Evolutionary conservation across 305 asterid genomes (phyloP).

Genomic region (Coffea humblotiana): DNA sequence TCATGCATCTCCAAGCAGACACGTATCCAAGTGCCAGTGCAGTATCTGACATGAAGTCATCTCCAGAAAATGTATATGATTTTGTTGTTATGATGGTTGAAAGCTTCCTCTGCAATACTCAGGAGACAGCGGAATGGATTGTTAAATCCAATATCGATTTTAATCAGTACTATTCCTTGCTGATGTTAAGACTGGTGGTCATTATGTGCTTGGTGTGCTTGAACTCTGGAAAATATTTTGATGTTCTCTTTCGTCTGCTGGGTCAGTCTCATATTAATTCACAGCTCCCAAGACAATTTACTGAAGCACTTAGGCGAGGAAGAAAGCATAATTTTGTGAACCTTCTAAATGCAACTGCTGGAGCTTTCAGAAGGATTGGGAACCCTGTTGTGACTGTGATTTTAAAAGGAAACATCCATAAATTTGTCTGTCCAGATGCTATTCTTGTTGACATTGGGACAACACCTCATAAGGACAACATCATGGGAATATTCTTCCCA

Average conservation of each 20-base stretch:
- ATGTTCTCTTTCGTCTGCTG: conserved; percentile 22
- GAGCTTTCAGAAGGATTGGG: conserved; percentile 44
- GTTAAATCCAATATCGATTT: conserved; percentile 13
- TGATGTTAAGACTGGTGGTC: conserved; percentile 46
- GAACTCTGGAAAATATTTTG: conserved; percentile 32
- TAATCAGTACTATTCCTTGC: conserved; percentile 28
- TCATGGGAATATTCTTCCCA: neutral
- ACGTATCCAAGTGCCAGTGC: conserved; percentile 20
- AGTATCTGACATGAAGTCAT: conserved; percentile 11
- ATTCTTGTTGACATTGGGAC: neutral
- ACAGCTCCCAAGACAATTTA: conserved; percentile 38
- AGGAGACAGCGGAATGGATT: conserved; percentile 42
- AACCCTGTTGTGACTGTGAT: conserved; percentile 52
- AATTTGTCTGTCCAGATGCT: neutral
- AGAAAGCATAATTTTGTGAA: conserved; percentile 4
- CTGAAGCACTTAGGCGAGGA: conserved; percentile 25
- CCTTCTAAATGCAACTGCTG: conserved; percentile 28
- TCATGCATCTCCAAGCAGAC: conserved; percentile 31
- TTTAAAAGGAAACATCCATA: neutral
- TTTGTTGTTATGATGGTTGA: conserved; percentile 27
- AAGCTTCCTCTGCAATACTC: conserved; percentile 13
- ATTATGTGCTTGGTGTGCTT: conserved; percentile 47
- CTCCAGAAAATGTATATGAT: neutral
- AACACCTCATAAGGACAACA: neutral
- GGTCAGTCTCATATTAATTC: conserved; percentile 10